Conservation (phyloP, 129 eudicot species). For the Artemisia annua region DNA sequence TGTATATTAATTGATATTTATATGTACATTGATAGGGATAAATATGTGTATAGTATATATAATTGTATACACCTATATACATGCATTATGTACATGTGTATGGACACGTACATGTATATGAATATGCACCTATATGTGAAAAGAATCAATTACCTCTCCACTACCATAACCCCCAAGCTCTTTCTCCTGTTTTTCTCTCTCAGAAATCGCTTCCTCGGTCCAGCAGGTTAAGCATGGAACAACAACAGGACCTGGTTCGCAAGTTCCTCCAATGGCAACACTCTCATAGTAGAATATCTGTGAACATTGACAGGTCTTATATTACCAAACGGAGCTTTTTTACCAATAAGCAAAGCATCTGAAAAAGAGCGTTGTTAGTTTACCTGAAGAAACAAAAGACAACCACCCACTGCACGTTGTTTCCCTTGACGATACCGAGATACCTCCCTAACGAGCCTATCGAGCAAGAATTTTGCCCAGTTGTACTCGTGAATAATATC, state of each 20-base stretch:
- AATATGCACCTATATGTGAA: background rate
- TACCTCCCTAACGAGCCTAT: conserved; percentile 82
- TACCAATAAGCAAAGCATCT: background rate
- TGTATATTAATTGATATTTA: too few species aligned
- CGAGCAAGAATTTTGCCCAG: conserved; percentile 83
- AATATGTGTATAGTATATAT: too few species aligned
- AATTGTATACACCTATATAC: too few species aligned
- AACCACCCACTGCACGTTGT: conserved; percentile 89
- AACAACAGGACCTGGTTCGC: conserved; percentile 55
- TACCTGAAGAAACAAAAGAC: conserved; percentile 86
- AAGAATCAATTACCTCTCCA: conserved; percentile 60
- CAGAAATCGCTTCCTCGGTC: conserved; percentile 85
- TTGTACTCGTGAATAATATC: conserved; percentile 72
- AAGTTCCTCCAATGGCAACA: conserved; percentile 66
- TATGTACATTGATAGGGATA: too few species aligned
- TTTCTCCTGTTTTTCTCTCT: conserved; percentile 73
- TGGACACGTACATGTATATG: background rate
- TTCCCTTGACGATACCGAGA: conserved; percentile 80
- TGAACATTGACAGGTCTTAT: background rate
- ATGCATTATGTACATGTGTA: background rate
- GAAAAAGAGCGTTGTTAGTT: background rate
- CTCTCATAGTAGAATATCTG: conserved; percentile 84
- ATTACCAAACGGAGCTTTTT: background rate
- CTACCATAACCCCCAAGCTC: conserved; percentile 83
- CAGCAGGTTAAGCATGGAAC: conserved; percentile 70